Percentiles rank a stretch among this genome's conserved stretches.
These are phyloP conservation scores for Coemansia sp. DNA, from an alignment of 192 early-diverging fungal genomes.

Conservation along the genomic window DNA sequence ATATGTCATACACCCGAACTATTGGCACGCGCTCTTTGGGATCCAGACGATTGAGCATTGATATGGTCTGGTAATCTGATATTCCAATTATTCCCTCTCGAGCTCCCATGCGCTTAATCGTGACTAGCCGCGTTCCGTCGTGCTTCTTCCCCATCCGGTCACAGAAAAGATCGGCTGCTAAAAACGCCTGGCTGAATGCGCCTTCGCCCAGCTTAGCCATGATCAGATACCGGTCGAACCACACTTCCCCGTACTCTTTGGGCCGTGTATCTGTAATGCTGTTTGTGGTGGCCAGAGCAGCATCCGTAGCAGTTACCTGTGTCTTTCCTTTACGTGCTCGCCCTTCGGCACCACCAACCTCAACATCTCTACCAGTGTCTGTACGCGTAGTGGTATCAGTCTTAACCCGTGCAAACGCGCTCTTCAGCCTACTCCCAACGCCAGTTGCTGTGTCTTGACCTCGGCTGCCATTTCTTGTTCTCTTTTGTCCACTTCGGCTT, in stretches of 20 bases:
- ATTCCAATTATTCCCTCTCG: constrained; percentile 45
- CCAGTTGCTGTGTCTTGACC: neutral
- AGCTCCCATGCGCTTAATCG: constrained; percentile 46
- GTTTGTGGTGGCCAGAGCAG: neutral
- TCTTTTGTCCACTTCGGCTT: neutral
- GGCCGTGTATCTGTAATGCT: constrained; percentile 21
- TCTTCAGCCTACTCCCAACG: constrained; percentile 20
- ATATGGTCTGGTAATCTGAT: constrained; percentile 44
- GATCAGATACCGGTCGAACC: constrained; percentile 51
- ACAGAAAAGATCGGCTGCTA: constrained; percentile 40
- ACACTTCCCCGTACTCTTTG: constrained; percentile 47
- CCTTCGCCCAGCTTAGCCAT: constrained; percentile 50
- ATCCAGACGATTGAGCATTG: constrained; percentile 46
- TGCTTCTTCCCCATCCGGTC: constrained; percentile 44
- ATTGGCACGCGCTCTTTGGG: constrained; percentile 35
- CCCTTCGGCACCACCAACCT: constrained; percentile 8
- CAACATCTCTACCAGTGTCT: constrained; percentile 11
- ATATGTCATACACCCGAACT: constrained; percentile 43
- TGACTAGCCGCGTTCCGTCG: constrained; percentile 43
- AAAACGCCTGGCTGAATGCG: constrained; percentile 51
- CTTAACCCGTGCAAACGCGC: constrained; percentile 48
- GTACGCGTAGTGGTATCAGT: constrained; percentile 6
- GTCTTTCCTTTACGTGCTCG: constrained; percentile 18
- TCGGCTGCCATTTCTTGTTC: neutral
- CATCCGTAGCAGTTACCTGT: constrained; percentile 8